These are phyloP conservation scores for Teunomyces gatunensis DNA, from an alignment of 805 yeast species.

Conservation along the genomic window DNA sequence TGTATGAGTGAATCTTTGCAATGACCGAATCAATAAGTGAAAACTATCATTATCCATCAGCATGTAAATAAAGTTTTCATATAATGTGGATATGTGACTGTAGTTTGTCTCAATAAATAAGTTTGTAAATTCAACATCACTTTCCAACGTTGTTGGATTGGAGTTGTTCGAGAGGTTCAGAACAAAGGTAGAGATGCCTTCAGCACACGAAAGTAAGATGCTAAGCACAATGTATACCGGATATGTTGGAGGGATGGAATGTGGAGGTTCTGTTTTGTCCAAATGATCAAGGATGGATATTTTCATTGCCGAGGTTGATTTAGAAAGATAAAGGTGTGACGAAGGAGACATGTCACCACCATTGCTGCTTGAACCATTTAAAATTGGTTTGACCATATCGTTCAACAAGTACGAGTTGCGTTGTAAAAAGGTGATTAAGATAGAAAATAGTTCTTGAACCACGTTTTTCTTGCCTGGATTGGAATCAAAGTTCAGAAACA, in stretches of 20 bases:
- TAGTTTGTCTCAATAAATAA: conserved; percentile 28
- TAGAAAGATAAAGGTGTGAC: conserved; percentile 30
- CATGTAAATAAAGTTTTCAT: conserved; percentile 52
- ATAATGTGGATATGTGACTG: conserved; percentile 25
- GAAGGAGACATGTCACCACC: conserved; percentile 10
- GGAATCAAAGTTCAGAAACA: conserved; percentile 63
- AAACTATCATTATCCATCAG: conserved; percentile 70
- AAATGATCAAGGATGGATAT: conserved; percentile 67
- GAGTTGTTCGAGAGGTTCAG: conserved; percentile 36
- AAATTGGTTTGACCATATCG: conserved; percentile 18
- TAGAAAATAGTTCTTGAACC: conserved; percentile 50
- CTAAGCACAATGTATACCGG: conserved; percentile 52
- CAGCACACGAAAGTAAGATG: conserved; percentile 55
- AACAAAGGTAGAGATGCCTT: conserved; percentile 62
- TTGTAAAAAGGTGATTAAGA: conserved; percentile 20
- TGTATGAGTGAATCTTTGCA: conserved; percentile 80
- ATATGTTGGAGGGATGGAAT: conserved; percentile 57
- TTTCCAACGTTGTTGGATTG: conserved; percentile 23
- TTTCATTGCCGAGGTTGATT: conserved; percentile 44
- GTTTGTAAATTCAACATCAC: conserved; percentile 36
- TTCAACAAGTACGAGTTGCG: conserved; percentile 17
- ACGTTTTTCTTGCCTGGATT: conserved; percentile 56
- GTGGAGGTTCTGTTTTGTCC: conserved; percentile 79
- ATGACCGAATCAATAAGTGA: conserved; percentile 62
- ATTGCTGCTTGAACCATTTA: conserved; percentile 11